phyloP scores from a whole-genome alignment of 805 yeast genomes.

The Candida hungchunana region DNA sequence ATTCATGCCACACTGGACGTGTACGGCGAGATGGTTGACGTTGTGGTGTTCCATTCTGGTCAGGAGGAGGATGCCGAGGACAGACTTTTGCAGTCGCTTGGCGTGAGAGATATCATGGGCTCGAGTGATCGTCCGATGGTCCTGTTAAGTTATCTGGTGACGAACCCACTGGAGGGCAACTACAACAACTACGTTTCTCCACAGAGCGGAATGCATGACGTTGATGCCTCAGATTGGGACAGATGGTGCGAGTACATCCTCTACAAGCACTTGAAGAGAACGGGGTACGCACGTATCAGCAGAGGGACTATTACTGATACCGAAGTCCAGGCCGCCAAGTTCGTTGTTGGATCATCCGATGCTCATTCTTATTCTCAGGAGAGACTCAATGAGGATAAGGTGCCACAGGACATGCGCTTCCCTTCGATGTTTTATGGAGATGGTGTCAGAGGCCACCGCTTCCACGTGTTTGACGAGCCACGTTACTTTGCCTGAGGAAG shows the following conservation, averaged over 20 bases:
- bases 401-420: conserved; percentile 63
- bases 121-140: conserved; percentile 78
- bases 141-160: conserved; percentile 84
- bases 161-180: conserved; percentile 83
- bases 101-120: conserved; percentile 76
- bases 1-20: conserved; percentile 93
- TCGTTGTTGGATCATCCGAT: conserved; percentile 34
- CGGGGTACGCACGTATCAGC: conserved; percentile 91
- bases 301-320: conserved; percentile 95
- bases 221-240: conserved; percentile 91
- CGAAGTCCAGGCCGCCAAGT: conserved; percentile 92
- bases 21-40: conserved; percentile 82
- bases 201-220: conserved; percentile 82
- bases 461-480: conserved; percentile 96
- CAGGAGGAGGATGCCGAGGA: conserved; percentile 98
- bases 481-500: conserved; percentile 20
- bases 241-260: conserved; percentile 98
- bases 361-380: conserved; percentile 47
- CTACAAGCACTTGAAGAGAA: conserved; percentile 79
- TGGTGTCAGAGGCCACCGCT: conserved; percentile 90
- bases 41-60: conserved; percentile 96
- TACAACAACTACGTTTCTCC: conserved; percentile 89
- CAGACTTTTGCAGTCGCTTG: conserved; percentile 78
- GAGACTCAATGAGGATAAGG: conserved; percentile 50
- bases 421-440: conserved; percentile 79